Base-by-base conservation (phyloP, 768 basidiomycete genomes). In the Serendipita sp. region DNA sequence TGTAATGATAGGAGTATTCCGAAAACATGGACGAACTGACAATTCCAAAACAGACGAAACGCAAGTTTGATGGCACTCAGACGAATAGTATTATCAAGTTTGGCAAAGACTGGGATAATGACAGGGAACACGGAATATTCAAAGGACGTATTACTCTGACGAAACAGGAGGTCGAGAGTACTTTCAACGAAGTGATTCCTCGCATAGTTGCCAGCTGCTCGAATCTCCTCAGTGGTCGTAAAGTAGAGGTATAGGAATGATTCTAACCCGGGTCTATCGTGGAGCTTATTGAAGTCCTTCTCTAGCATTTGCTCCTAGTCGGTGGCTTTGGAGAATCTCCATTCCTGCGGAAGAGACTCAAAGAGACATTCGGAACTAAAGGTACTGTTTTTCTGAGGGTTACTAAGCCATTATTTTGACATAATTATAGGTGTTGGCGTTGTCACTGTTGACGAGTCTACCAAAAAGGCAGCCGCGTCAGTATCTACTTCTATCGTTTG, bases 311-410 rank as follows among this genome's bases (percentile, higher is more conserved):
- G 28, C 16, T 60, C 28, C 64, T 65, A 2, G 64, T 65, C 30
- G 64, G 64, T 11, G 64, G 64, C 3, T 65, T 65, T 54, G 64
- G 47, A 3, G 64, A 65, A 36, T 65, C 64, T 46, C 64, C n/a
- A 4, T 65, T 23, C 48, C 47, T 65, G 1, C 32, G 64, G 1
- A 54, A 32, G 23, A n/a, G 23, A 16, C 47, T 65, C 2, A 47
- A 54, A 16, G 30, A 54, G 30, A 60, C 56, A 2, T 60, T 60
- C 2, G 34, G 56, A n/a, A 32, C 10, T 11, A 60, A 60, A 60
- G 56, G 48, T 23, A 23, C 23, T 23, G 23, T 23, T 23, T 23
- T 23, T 23, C 23, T 1, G 23, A 23, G 23, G 23, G 41, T 2
- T 13, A 41, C 2, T 1, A 5, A 13, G 41, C 13, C 7, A 5